Percentiles rank a stretch among this genome's conserved stretches.
Conservation (phyloP, 2,329 filamentous ascomycete species). For the Ascochyta pisi region DNA sequence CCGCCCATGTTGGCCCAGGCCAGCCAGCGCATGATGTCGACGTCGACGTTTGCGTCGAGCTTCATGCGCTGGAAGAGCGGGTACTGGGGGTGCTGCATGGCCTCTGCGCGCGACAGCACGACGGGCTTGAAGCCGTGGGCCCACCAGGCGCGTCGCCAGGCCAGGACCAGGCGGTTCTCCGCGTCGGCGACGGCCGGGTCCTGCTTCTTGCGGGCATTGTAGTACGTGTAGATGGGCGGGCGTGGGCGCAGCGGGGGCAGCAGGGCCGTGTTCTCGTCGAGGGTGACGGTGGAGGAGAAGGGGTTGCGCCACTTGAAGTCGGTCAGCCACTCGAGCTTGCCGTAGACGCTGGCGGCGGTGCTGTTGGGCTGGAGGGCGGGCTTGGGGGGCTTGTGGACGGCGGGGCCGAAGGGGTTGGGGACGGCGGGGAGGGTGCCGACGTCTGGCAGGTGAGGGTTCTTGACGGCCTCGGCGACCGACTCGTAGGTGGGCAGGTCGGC, state of each 20-base stretch:
- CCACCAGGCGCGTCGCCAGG: constrained; percentile 96
- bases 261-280: constrained; percentile 83
- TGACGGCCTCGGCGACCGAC: constrained; percentile 48
- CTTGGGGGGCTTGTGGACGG: constrained; percentile 75
- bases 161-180: constrained; percentile 79
- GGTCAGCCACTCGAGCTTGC: constrained; percentile 82
- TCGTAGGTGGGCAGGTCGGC: constrained; percentile 47
- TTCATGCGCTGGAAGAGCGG: constrained; percentile 66
- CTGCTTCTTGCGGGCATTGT: constrained; percentile 72
- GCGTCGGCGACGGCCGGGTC: constrained; percentile 71
- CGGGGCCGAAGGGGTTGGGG: constrained; percentile 66
- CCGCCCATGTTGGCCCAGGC: constrained; percentile 92
- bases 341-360: constrained; percentile 61
- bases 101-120: constrained; percentile 79
- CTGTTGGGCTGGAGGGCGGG: constrained; percentile 81
- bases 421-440: constrained; percentile 37
- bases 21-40: constrained; percentile 82
- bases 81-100: constrained; percentile 82
- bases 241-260: constrained; percentile 77
- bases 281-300: constrained; percentile 79
- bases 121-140: constrained; percentile 88
- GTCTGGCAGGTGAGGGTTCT: constrained; percentile 48
- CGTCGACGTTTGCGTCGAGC: constrained; percentile 42
- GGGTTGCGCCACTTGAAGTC: constrained; percentile 91
- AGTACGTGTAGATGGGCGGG: constrained; percentile 87